Evolutionary conservation across 768 basidiomycete species (phyloP).

Genomic region (Trametes cinnabarina): DNA sequence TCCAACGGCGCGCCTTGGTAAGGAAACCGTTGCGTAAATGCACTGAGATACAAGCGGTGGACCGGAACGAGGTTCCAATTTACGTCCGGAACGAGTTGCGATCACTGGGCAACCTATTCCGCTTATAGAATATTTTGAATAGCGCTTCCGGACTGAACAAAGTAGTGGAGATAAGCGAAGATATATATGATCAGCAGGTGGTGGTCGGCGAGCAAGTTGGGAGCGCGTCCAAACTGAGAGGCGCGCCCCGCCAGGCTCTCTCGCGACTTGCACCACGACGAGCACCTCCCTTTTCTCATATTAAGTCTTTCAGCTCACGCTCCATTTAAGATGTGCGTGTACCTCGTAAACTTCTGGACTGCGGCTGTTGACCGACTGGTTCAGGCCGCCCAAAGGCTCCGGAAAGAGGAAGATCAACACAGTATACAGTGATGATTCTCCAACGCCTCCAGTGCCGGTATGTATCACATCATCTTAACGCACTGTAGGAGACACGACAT

Average conservation of each 20-base stretch:
- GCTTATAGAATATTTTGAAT: no score
- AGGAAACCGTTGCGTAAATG: constrained; percentile 1
- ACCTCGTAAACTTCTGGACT: no score
- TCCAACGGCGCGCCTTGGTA: neutral
- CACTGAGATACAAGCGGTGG: neutral
- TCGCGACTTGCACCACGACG: neutral
- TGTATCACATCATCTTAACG: neutral
- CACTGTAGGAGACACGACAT: no score
- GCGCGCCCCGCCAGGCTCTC: neutral
- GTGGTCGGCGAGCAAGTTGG: neutral
- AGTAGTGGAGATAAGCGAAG: no score
- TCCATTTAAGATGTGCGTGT: neutral
- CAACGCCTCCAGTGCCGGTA: constrained; percentile 32
- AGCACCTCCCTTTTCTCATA: neutral
- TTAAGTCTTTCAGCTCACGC: no score
- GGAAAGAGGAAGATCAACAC: constrained; percentile 29
- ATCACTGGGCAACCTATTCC: no score
- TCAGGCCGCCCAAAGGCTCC: constrained; percentile 35
- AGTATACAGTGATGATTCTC: constrained; percentile 30
- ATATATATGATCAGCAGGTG: no score
- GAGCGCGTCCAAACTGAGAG: neutral
- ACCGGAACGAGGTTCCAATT: neutral
- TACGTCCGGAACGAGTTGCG: neutral
- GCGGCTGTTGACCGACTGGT: neutral
- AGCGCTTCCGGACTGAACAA: no score